These are phyloP conservation scores for Yarrowia sp. DNA, from an alignment of 805 yeast genomes.

Conservation along the genomic window DNA sequence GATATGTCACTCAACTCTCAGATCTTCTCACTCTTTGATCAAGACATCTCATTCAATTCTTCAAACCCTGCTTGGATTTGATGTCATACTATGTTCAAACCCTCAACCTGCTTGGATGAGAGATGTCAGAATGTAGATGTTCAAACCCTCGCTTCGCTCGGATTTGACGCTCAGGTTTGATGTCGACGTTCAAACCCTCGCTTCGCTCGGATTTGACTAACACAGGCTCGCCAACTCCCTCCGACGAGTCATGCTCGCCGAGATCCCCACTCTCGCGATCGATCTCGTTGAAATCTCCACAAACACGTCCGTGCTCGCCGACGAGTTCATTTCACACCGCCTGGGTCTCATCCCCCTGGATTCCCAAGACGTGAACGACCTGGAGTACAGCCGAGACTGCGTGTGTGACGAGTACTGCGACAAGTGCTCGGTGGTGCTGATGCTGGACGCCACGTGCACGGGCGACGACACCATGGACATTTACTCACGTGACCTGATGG, in stretches of 20 bases:
- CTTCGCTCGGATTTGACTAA: neutral
- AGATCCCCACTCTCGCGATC: constrained; percentile 95
- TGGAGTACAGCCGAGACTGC: constrained; percentile 87
- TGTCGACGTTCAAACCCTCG: too few relatives aligned
- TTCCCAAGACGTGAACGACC: constrained; percentile 79
- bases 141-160: neutral
- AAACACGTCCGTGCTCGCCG: constrained; percentile 94
- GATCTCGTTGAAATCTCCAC: constrained; percentile 93
- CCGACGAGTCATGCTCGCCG: constrained; percentile 91
- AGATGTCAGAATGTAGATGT: too few relatives aligned
- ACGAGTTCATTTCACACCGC: constrained; percentile 94
- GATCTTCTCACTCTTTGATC: too few relatives aligned
- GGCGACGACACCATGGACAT: constrained; percentile 87
- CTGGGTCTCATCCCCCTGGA: constrained; percentile 90
- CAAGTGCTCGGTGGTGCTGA: constrained; percentile 87
- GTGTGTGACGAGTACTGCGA: constrained; percentile 98
- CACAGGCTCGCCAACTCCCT: constrained; percentile 79
- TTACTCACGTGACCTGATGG: constrained; percentile 79
- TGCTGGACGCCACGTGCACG: constrained; percentile 86
- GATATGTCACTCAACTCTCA: too few relatives aligned
- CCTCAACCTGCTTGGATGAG: too few relatives aligned
- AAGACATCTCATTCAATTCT: too few relatives aligned
- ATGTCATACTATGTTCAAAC: too few relatives aligned
- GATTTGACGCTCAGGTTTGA: too few relatives aligned
- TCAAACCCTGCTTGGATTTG: too few relatives aligned